Conservation (phyloP, 2,329 filamentous ascomycete species). For the Myriosclerotinia scirpicola region DNA sequence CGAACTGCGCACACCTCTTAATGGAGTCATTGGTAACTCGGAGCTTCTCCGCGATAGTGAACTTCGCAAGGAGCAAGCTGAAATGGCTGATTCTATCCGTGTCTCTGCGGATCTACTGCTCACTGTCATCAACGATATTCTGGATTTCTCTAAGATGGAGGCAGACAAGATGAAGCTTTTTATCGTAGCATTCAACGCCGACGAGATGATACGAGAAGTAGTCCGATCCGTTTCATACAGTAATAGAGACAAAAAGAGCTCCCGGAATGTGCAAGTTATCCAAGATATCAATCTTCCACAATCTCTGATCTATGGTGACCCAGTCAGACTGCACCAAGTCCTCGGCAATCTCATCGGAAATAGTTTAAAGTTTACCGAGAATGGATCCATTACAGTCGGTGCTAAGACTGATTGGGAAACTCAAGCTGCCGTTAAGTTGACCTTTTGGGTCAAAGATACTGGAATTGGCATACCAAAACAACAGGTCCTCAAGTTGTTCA, state of each 20-base stretch:
- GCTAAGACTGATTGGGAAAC: constrained; percentile 72
- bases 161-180: constrained; percentile 84
- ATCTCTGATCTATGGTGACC: constrained; percentile 68
- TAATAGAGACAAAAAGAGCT: constrained; percentile 61
- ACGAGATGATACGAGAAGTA: constrained; percentile 65
- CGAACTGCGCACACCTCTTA: constrained; percentile 78
- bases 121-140: constrained; percentile 93
- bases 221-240: constrained; percentile 66
- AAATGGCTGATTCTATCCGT: constrained; percentile 85
- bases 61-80: constrained; percentile 72
- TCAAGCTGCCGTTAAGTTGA: constrained; percentile 68
- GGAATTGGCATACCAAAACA: constrained; percentile 87
- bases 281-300: constrained; percentile 68
- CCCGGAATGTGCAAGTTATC: constrained; percentile 62
- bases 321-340: constrained; percentile 66
- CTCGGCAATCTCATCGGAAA: constrained; percentile 86
- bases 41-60: constrained; percentile 77
- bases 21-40: constrained; percentile 85
- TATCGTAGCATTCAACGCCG: constrained; percentile 65
- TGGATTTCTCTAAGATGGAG: constrained; percentile 94
- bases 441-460: constrained; percentile 84
- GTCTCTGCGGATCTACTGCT: constrained; percentile 83
- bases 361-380: constrained; percentile 89
- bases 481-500: constrained; percentile 81
- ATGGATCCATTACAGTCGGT: constrained; percentile 80